phyloP scores from a whole-genome alignment of 2,329 filamentous ascomycete species.

The Colletotrichum sojae region DNA sequence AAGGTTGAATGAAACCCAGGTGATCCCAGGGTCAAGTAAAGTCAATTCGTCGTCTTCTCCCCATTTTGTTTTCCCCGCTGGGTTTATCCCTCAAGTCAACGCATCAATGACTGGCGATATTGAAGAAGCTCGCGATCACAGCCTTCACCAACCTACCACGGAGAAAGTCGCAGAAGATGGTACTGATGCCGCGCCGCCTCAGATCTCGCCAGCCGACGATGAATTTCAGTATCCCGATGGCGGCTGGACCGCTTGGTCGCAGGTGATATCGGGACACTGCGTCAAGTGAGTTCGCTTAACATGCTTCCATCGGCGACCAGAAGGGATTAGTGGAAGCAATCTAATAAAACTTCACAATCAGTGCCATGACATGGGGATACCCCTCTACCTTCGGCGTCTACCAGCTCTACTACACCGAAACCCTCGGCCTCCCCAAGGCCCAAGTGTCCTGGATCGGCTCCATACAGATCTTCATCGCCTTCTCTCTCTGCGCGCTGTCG shows the following conservation, averaged over 20 bases:
- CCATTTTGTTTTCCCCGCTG: no score
- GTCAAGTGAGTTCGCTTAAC: background rate
- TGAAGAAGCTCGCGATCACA: no score
- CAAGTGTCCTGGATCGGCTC: conserved; percentile 65
- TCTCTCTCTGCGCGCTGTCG: conserved; percentile 56
- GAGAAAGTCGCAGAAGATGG: background rate
- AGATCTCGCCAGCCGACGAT: background rate
- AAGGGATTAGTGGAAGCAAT: no score
- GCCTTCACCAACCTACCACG: no score
- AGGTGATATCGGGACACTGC: conserved; percentile 2
- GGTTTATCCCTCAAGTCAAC: no score
- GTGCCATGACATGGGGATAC: conserved; percentile 10
- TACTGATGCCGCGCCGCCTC: background rate
- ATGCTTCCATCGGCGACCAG: background rate
- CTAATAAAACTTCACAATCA: background rate
- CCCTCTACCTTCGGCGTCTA: conserved; percentile 52
- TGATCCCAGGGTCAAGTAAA: background rate
- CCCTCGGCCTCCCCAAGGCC: conserved; percentile 50
- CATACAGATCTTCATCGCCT: conserved; percentile 60
- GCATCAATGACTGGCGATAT: no score
- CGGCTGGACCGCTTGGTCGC: conserved; percentile 8
- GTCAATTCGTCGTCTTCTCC: background rate
- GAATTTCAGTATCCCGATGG: background rate
- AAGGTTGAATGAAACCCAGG: background rate
- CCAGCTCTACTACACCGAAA: conserved; percentile 55